Evolutionary conservation across 2,329 filamentous ascomycete species (phyloP).

Genomic region (Capronia epimyces): DNA sequence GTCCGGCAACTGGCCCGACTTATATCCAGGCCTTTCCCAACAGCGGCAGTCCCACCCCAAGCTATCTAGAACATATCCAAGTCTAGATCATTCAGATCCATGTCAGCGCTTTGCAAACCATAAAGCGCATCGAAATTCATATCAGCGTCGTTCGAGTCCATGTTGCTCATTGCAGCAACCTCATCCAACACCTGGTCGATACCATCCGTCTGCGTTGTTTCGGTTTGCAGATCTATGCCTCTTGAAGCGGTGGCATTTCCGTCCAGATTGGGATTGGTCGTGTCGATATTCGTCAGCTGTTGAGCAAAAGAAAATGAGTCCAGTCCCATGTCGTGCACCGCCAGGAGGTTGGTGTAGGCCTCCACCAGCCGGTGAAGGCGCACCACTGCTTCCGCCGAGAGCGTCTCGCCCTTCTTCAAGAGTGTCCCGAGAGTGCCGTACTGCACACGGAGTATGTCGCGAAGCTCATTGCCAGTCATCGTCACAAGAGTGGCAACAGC

Average conservation of each 20-base stretch:
- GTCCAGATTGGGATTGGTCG: slow-evolving; percentile 40
- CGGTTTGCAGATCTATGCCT: slow-evolving; percentile 13
- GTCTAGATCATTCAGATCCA: slow-evolving; percentile 29
- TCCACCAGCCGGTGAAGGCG: slow-evolving; percentile 44
- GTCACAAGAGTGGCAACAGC: slow-evolving; percentile 41
- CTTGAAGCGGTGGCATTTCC: slow-evolving; percentile 18
- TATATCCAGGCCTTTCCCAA: no score
- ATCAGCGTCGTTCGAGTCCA: slow-evolving; percentile 22
- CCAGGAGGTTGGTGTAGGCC: slow-evolving; percentile 32
- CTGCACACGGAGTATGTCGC: slow-evolving; percentile 37
- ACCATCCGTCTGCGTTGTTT: slow-evolving; percentile 18
- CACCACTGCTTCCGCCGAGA: slow-evolving; percentile 42
- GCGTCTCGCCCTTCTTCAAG: slow-evolving; percentile 40
- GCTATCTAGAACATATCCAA: slow-evolving; percentile 28
- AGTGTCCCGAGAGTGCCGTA: slow-evolving; percentile 39
- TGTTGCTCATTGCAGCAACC: slow-evolving; percentile 23
- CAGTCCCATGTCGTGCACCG: slow-evolving; percentile 21
- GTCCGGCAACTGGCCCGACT: no score
- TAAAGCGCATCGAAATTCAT: slow-evolving; percentile 25
- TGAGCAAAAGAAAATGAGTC: slow-evolving; percentile 25
- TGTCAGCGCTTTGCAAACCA: slow-evolving; percentile 19
- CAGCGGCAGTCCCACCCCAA: neutral
- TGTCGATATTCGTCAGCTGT: slow-evolving; percentile 40
- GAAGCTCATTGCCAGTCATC: slow-evolving; percentile 38
- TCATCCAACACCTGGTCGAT: slow-evolving; percentile 29